Percentiles rank a stretch among this genome's conserved stretches.
Conservation (phyloP, 2,329 filamentous ascomycete species). For the Coleophoma eucalyptorum region DNA sequence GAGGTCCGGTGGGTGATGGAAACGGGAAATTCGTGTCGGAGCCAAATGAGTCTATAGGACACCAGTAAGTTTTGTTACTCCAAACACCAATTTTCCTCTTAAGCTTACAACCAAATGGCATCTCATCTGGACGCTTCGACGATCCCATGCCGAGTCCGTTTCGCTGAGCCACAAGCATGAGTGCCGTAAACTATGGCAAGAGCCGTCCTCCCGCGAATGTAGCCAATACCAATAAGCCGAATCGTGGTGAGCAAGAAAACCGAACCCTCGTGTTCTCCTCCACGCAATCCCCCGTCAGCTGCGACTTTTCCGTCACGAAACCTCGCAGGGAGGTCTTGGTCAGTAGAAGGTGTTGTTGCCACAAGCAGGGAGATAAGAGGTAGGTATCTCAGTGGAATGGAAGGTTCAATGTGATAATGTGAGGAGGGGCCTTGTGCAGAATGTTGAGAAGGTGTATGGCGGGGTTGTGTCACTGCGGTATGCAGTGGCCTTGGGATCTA, state of each 20-base stretch:
- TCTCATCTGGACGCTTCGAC: constrained; percentile 51
- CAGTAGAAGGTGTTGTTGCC: too few relatives aligned
- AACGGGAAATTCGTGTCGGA: constrained; percentile 38
- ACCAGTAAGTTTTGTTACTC: constrained; percentile 2
- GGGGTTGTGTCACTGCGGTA: too few relatives aligned
- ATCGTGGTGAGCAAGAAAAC: background rate
- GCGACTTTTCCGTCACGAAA: too few relatives aligned
- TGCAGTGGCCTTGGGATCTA: too few relatives aligned
- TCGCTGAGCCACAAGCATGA: constrained; percentile 54
- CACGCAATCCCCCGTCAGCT: too few relatives aligned
- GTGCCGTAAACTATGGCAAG: constrained; percentile 27
- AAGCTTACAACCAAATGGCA: constrained; percentile 66
- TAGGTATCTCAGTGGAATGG: too few relatives aligned
- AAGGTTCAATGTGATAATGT: too few relatives aligned
- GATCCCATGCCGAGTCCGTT: constrained; percentile 51
- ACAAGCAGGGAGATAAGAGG: too few relatives aligned
- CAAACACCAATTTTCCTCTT: background rate
- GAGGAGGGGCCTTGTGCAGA: too few relatives aligned
- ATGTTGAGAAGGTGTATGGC: too few relatives aligned
- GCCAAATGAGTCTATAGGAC: constrained; percentile 39
- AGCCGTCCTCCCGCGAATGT: background rate
- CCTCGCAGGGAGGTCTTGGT: too few relatives aligned
- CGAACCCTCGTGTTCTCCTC: background rate
- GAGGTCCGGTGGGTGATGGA: constrained; percentile 55
- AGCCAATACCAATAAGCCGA: too few relatives aligned